phyloP scores from a whole-genome alignment of 2,329 filamentous ascomycete genomes.

The Gnomoniopsis sp. region DNA sequence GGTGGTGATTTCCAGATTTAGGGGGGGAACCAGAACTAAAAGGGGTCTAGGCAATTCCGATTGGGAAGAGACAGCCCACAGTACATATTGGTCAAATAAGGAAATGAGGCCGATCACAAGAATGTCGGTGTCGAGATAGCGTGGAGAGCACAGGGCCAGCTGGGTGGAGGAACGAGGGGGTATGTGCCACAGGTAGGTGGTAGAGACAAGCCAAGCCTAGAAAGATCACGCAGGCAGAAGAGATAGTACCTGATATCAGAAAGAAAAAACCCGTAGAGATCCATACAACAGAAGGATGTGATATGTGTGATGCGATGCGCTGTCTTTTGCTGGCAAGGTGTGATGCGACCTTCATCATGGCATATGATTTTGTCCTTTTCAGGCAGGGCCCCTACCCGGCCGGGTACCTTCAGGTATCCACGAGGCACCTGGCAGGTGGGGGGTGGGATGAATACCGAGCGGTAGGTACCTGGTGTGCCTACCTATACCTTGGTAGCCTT shows the following conservation, averaged over 20 bases:
- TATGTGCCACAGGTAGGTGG: background rate
- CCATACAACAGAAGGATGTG: background rate
- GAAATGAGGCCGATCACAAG: slow-evolving; percentile 16
- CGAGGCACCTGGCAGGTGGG: too few species aligned
- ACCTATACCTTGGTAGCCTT: too few species aligned
- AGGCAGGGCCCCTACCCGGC: too few species aligned
- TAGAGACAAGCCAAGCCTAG: background rate
- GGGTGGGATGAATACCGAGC: too few species aligned
- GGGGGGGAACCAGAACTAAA: slow-evolving; percentile 2
- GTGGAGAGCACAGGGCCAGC: background rate
- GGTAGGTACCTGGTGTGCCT: too few species aligned
- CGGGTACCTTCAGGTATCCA: background rate
- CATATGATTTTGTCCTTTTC: background rate
- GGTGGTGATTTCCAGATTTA: slow-evolving; percentile 18
- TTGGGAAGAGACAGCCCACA: slow-evolving; percentile 4
- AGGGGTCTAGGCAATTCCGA: slow-evolving; percentile 4
- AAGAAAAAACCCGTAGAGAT: background rate
- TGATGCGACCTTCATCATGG: background rate
- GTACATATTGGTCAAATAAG: slow-evolving; percentile 11
- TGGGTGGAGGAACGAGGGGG: background rate
- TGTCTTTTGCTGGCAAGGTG: background rate
- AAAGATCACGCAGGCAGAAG: background rate
- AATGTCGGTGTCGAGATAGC: slow-evolving; percentile 14
- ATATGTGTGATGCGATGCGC: background rate
- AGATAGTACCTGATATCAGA: background rate